These are phyloP conservation scores for Microdochium nivale DNA, from an alignment of 2,329 filamentous ascomycete genomes.

Conservation along the genomic window DNA sequence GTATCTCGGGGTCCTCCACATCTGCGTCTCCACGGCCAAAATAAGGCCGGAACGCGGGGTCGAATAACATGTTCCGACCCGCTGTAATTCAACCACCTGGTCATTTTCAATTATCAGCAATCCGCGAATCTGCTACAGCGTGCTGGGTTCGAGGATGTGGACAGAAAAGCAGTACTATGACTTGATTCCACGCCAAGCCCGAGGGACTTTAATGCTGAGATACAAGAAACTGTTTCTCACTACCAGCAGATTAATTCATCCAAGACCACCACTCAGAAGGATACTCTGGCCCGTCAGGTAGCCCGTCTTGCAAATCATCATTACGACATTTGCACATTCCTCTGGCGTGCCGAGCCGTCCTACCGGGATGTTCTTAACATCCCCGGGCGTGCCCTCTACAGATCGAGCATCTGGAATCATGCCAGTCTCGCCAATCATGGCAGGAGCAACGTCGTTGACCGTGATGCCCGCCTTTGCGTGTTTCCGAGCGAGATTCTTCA, in stretches of 20 bases:
- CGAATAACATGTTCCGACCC: too few relatives aligned
- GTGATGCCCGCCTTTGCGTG: conserved; percentile 53
- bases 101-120: too few relatives aligned
- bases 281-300: conserved; percentile 51
- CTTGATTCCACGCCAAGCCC: too few relatives aligned
- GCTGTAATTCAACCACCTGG: too few relatives aligned
- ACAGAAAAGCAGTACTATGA: too few relatives aligned
- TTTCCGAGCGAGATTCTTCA: conserved; percentile 53
- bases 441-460: conserved; percentile 60
- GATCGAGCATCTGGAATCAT: conserved; percentile 51
- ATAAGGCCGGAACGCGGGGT: too few relatives aligned
- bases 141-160: too few relatives aligned
- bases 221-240: neutral
- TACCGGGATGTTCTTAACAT: conserved; percentile 51
- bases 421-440: conserved; percentile 57
- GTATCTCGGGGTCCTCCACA: too few relatives aligned
- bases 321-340: conserved; percentile 52
- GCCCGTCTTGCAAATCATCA: conserved; percentile 51
- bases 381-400: conserved; percentile 43
- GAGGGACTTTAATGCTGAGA: too few relatives aligned
- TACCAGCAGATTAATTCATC: conserved; percentile 18
- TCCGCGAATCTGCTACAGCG: too few relatives aligned
- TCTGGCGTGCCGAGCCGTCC: conserved; percentile 47
- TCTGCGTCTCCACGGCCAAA: too few relatives aligned
- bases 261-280: conserved; percentile 41